Base-by-base conservation (phyloP, 306 rosid species). In the Pterocarpus macrocarpus region DNA sequence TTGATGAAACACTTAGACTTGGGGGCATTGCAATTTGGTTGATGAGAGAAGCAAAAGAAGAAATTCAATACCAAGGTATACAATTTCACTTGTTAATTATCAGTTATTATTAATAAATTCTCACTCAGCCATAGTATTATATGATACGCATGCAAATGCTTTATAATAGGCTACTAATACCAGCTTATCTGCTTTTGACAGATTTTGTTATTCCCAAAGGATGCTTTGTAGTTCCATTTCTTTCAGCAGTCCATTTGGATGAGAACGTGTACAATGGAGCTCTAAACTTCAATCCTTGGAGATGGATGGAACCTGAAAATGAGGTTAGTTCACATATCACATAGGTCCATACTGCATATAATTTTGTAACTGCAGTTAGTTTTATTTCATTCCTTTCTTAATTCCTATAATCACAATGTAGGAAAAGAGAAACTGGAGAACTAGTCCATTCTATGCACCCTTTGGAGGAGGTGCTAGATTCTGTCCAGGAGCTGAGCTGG, bases 11-110 rank as follows among this genome's bases (percentile, higher is more conserved):
- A 45, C 95, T 95, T 43, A 87, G 98, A 80, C 85, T 95, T 28
- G 98, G 97, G 4, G 98, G 97, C 5, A 95, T 95, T 77, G 98
- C 97, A 65, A 91, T 95, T 85, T 95, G 98, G 98, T 82, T 92
- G 73, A 74, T 95, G 87, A 90, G 98, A 78, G 98, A 95, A 87
- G 95, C 98, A 70, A 92, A 83, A 85, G 89, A 95, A 87, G 92
- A 95, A 33, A 88, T 95, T 17, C 85, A 82, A 62, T 95, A 95
- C 88, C 90, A 89, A 90, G 98, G 98, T 94, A 78, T 2, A 50
- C 4, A 4, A 9, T 28, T 30, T 7, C 4, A 33, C 28, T 28
- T 32, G 13, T 30, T 35, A 71, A n/a, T n/a, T 8, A 65, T 13
- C 22, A 33, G 55, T 22, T 22, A 22, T 0, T 22, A 22, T 49